Base-by-base conservation (phyloP, 192 early-diverging fungal species). In the Coemansia aciculifera region DNA sequence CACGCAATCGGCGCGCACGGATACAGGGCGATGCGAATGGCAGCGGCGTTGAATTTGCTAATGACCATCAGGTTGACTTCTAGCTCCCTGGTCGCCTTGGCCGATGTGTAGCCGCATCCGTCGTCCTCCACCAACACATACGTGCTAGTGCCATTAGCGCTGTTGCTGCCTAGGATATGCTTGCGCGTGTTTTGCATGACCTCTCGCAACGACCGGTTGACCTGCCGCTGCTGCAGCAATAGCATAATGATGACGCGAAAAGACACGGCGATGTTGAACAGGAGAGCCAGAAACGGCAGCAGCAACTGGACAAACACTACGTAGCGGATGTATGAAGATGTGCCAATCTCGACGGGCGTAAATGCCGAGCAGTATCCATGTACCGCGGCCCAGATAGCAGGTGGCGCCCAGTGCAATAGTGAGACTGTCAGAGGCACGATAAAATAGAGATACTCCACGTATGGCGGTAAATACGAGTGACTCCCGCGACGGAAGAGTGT, bases 1-100 rank as follows among this genome's bases (percentile, higher is more conserved):
- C 72, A 74, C 17, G 48, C 19, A 0, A 79, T 1, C 31, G 72
- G 77, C 8, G 65, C 67, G 43, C 74, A 42, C 1, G 77, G 72
- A 59, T 79, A 79, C 3, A 74, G 57, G 3, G 77, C 77, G 46
- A 79, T 79, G n/a, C 77, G 71, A 15, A 79, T 79, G 24, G 68
- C 69, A 12, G 77, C 72, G 12, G 56, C 43, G 56, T 79, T 71
- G 39, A 79, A 72, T 24, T 39, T 70, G 62, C 65, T 72, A 27
- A 73, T 67, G n/a, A 71, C 64, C 43, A 57, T 44, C 11, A 78
- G 67, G 29, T 70, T 52, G 9, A 52, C 51, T 6, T 63, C 59
- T 31, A 49, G 24, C 5, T 78, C 76, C 40, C 66, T 66, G 10
- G 34, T 24, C 24, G 71, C 24, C 24, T 73, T 51, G 15, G 51